Conservation (phyloP, 176 grass and related monocot species). For the Puccinellia tenuiflora region DNA sequence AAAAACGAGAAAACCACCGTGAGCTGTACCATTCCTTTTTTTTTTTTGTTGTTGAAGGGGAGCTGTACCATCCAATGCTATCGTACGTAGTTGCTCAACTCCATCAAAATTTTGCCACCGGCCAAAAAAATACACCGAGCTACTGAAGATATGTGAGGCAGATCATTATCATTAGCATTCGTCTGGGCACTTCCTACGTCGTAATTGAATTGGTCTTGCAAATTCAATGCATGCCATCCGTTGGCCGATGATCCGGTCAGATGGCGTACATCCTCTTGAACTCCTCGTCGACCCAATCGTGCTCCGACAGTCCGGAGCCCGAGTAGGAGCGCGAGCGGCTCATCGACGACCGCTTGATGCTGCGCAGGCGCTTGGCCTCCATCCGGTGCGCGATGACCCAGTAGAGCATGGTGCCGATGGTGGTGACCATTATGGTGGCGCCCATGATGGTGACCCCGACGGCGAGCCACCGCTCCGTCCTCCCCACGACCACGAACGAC, state of each 20-base stretch:
- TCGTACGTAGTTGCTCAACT: too few species aligned
- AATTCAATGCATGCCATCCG: too few species aligned
- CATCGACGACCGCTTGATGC: conserved; percentile 44
- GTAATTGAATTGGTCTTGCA: too few species aligned
- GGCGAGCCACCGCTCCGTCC: conserved; percentile 58
- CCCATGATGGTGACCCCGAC: conserved; percentile 73
- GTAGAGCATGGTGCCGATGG: conserved; percentile 85
- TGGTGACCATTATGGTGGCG: conserved; percentile 62
- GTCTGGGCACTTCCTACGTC: too few species aligned
- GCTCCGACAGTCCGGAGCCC: conserved; percentile 46
- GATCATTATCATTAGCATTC: too few species aligned
- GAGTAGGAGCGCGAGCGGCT: conserved; percentile 47
- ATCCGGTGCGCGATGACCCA: conserved; percentile 78
- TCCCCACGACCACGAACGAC: conserved; percentile 75
- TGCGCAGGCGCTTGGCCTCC: conserved; percentile 58
- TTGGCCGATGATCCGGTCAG: neutral
- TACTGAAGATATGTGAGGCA: too few species aligned
- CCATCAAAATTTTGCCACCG: too few species aligned
- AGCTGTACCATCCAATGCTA: too few species aligned
- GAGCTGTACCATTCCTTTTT: too few species aligned
- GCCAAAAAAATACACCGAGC: too few species aligned
- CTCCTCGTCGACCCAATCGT: conserved; percentile 61
- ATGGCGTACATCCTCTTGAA: conserved; percentile 91
- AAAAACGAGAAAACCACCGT: too few species aligned
- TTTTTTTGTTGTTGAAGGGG: too few species aligned